Evolutionary conservation across 139 green algal species (phyloP), one percentile per base, ranked within the genome.

Genomic region (Tetradesmus obliquus): DNA sequence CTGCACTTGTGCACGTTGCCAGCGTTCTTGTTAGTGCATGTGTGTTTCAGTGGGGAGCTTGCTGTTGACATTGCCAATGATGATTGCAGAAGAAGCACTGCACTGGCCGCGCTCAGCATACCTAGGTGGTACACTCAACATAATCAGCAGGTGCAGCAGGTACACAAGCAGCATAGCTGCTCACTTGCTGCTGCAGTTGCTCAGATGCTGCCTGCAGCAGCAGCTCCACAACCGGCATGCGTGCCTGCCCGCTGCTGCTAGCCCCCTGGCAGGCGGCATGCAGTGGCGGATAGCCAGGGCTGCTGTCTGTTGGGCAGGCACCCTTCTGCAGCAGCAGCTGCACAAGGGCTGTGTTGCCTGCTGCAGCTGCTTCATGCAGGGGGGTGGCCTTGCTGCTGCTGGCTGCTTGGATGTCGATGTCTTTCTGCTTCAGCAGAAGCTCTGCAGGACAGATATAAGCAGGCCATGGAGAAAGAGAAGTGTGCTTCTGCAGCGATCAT

Each of bases 301-400:
- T 22, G 17, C 17, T 22, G 51, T 58, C 80, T 62, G 12, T 12
- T 58, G 80, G 2, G 6, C n/a, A 22, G 15, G 84, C 84, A 57
- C 55, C 84, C 57, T 86, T 62, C 2, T 24, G 22, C 55, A 85
- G 74, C 55, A 91, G 74, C 13, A 91, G 55, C 15, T 58, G 20
- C 12, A 71, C n/a, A n/a, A 85, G 24, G 3, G 2, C 10, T 4
- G 8, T 24, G 55, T 91, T 91, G n/a, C 74, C 24, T 45, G 54
- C 24, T 79, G 87, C 76, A 22, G 87, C 87, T 79, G 87, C 74
- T 32, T 86, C 87, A 71, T 90, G 87, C 87, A 91, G 55, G 17
- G 76, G 22, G 6, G 74, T 91, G 62, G 20, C 55, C 20, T 71
- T 79, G 54, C 15, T 62, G 74, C 57, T 62, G 17, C 0, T 51